phyloP scores from a whole-genome alignment of 148 eudicot species.

The Pouteria glomerata region DNA sequence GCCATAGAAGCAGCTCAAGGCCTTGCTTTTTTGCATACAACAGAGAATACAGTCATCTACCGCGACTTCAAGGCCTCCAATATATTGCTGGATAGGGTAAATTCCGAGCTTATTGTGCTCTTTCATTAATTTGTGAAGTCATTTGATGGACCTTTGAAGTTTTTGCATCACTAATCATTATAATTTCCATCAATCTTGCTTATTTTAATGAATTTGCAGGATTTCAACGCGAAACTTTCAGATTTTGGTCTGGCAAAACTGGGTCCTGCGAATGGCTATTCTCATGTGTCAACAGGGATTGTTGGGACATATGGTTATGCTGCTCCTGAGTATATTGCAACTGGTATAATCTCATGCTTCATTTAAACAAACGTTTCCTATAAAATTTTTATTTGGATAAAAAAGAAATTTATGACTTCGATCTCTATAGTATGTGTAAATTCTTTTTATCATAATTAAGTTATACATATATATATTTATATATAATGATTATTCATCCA shows the following conservation, averaged over 20 bases:
- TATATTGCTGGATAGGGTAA: conserved; percentile 65
- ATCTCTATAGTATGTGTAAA: too few species aligned
- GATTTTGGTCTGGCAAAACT: conserved; percentile 91
- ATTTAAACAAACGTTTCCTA: too few species aligned
- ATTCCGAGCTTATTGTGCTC: not conserved
- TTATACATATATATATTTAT: too few species aligned
- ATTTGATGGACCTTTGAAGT: not conserved
- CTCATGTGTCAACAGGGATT: conserved; percentile 73
- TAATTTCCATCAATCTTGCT: too few species aligned
- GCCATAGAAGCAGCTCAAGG: conserved; percentile 85
- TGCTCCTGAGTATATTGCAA: conserved; percentile 83
- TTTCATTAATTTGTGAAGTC: not conserved
- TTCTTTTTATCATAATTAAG: too few species aligned
- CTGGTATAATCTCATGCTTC: too few species aligned
- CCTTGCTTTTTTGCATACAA: conserved; percentile 67
- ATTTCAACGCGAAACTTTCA: conserved; percentile 64
- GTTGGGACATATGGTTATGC: conserved; percentile 89
- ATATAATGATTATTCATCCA: too few species aligned
- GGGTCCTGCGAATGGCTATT: conserved; percentile 61
- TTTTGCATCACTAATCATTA: not conserved
- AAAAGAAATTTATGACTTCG: too few species aligned
- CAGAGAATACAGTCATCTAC: conserved; percentile 75
- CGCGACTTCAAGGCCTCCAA: conserved; percentile 83
- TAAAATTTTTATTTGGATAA: too few species aligned
- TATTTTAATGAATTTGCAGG: conserved; percentile 42